Evolutionary conservation across 1,139 yeast genomes (phyloP).

Genomic region (Pichia sp.): DNA sequence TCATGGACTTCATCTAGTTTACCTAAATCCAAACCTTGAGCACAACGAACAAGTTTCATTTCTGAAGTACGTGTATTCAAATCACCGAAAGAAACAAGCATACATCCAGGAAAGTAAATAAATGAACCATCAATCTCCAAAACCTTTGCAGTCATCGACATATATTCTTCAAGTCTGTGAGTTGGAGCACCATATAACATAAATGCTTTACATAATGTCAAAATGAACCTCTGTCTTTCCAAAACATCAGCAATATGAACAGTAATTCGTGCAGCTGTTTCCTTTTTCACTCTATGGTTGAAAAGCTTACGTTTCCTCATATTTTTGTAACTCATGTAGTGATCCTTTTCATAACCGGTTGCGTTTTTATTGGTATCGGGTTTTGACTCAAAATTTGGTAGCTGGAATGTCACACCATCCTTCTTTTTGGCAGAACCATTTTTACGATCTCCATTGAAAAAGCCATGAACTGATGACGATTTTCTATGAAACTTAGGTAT

Average conservation of each 20-base stretch:
- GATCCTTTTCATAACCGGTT: constrained; percentile 5
- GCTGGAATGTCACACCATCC: constrained; percentile 6
- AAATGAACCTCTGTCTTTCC: constrained; percentile 77
- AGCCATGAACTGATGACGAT: constrained; percentile 7
- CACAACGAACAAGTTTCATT: constrained; percentile 77
- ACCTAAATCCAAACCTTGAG: constrained; percentile 76
- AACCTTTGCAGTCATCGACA: constrained; percentile 84
- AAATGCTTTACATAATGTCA: constrained; percentile 76
- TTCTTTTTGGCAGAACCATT: not conserved
- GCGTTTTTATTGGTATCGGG: not conserved
- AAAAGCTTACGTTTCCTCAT: constrained; percentile 11
- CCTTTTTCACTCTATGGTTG: constrained; percentile 18
- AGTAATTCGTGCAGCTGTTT: constrained; percentile 57
- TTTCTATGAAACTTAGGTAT: constrained; percentile 2
- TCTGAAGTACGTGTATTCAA: constrained; percentile 90
- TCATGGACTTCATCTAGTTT: constrained; percentile 76
- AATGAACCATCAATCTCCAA: constrained; percentile 89
- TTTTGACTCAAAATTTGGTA: constrained; percentile 12
- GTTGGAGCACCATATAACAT: constrained; percentile 96
- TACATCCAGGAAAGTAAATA: constrained; percentile 86
- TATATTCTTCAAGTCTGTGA: constrained; percentile 84
- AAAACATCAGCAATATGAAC: constrained; percentile 85
- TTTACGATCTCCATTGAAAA: not conserved
- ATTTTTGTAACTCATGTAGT: constrained; percentile 6
- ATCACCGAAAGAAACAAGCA: constrained; percentile 90